Conservation (phyloP, 768 basidiomycete genomes). For the Omphalotus guepiniiformis region DNA sequence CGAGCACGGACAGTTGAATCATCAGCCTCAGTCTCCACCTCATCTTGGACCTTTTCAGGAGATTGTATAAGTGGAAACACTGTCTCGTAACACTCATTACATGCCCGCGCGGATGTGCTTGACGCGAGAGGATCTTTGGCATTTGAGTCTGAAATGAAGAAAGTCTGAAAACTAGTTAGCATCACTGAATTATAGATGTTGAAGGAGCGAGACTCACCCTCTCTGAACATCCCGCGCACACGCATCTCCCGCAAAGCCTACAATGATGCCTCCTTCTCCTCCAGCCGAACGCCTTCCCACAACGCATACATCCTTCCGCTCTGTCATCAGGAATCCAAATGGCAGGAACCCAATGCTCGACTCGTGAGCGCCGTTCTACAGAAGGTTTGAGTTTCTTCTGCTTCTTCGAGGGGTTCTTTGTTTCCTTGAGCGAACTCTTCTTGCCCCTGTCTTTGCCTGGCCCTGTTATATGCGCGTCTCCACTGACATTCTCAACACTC, state of each 20-base stretch:
- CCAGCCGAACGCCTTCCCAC: constrained; percentile 73
- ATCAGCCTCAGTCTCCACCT: constrained; percentile 5
- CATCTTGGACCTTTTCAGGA: constrained; percentile 12
- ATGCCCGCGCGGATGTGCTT: constrained; percentile 68
- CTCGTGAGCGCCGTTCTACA: constrained; percentile 42
- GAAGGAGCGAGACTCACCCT: constrained; percentile 45
- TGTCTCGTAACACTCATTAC: constrained; percentile 81
- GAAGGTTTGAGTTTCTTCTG: constrained; percentile 18
- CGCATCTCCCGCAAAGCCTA: constrained; percentile 78
- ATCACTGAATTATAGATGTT: neutral
- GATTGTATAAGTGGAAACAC: constrained; percentile 67
- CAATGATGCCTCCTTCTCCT: constrained; percentile 81
- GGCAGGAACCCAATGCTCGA: constrained; percentile 85
- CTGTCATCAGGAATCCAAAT: constrained; percentile 90
- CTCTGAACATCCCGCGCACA: constrained; percentile 81
- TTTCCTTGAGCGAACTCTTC: neutral
- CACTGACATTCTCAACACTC: neutral
- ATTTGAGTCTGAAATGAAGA: constrained; percentile 66
- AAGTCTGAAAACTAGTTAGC: constrained; percentile 49
- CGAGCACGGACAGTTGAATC: constrained; percentile 7
- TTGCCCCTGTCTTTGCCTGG: neutral
- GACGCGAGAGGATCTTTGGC: constrained; percentile 31
- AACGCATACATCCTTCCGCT: constrained; percentile 83
- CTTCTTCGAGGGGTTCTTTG: constrained; percentile 7
- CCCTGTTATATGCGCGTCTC: neutral